Conservation (phyloP, 495 filamentous ascomycete species). For the Tetracladium marchalianum region DNA sequence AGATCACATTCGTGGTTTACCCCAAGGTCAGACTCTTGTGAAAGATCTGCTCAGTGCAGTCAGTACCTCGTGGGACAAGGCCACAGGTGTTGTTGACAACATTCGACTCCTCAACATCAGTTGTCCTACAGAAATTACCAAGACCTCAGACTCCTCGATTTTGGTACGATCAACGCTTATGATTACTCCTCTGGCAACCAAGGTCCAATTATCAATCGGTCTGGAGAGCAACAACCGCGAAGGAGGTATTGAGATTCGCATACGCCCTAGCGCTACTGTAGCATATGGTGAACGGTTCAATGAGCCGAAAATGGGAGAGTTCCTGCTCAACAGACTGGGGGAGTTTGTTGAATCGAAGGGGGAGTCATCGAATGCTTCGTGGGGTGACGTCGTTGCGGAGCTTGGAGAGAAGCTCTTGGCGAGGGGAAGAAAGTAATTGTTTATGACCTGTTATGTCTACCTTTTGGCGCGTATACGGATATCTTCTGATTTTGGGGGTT, state of each 20-base stretch:
- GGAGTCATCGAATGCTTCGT: slow-evolving; percentile 27
- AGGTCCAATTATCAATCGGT: slow-evolving; percentile 44
- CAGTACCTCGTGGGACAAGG: slow-evolving; percentile 48
- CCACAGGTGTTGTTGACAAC: slow-evolving; percentile 38
- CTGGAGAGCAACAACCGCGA: slow-evolving; percentile 28
- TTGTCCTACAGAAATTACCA: slow-evolving; percentile 42
- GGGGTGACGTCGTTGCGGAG: slow-evolving; percentile 47
- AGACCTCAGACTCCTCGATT: slow-evolving; percentile 46
- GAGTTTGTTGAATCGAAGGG: slow-evolving; percentile 23
- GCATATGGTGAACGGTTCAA: slow-evolving; percentile 61
- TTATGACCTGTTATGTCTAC: background rate
- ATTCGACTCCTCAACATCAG: slow-evolving; percentile 42
- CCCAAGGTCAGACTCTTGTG: slow-evolving; percentile 37
- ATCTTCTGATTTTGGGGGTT: too few relatives aligned
- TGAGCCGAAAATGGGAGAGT: slow-evolving; percentile 51
- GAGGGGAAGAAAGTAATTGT: slow-evolving; percentile 37
- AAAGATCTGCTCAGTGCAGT: slow-evolving; percentile 46
- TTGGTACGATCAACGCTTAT: slow-evolving; percentile 42
- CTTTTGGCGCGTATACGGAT: too few relatives aligned
- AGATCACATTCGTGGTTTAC: slow-evolving; percentile 42
- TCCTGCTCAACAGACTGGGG: slow-evolving; percentile 39
- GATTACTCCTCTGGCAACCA: slow-evolving; percentile 45
- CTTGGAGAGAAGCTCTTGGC: slow-evolving; percentile 44
- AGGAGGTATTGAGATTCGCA: slow-evolving; percentile 24
- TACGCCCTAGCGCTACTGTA: slow-evolving; percentile 35